Conservation (phyloP, 169 alveolate species). For the Cryptosporidium sp. region DNA sequence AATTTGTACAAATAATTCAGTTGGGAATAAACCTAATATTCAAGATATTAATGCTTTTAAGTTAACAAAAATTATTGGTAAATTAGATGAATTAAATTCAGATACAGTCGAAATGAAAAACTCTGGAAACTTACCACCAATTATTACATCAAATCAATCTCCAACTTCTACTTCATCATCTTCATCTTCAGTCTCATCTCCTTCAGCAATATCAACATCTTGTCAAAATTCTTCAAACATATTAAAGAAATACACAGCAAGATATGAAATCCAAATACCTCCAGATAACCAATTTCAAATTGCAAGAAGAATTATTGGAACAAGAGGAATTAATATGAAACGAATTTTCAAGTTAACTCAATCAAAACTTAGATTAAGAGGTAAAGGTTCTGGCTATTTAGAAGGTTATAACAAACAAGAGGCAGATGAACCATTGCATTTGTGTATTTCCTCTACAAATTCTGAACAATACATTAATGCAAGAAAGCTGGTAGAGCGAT, state of each 20-base stretch:
- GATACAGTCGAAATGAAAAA: not conserved
- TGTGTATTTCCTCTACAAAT: conserved; percentile 92
- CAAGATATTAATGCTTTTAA: conserved; percentile 19
- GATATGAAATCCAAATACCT: conserved; percentile 91
- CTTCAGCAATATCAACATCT: not conserved
- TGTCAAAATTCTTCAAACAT: not conserved
- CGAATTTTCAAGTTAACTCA: conserved; percentile 87
- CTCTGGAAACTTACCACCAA: not conserved
- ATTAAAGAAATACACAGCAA: conserved; percentile 90
- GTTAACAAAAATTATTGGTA: conserved; percentile 9
- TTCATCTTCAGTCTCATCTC: conserved; percentile 7
- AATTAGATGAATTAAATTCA: conserved; percentile 1
- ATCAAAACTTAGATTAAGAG: conserved; percentile 93
- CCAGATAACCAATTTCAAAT: conserved; percentile 93
- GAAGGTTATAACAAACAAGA: conserved; percentile 93
- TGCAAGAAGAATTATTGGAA: conserved; percentile 92
- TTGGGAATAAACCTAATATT: not conserved
- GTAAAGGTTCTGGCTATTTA: conserved; percentile 94
- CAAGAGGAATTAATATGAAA: conserved; percentile 94
- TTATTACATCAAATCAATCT: conserved; percentile 5
- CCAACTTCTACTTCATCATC: conserved; percentile 32
- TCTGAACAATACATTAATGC: conserved; percentile 89
- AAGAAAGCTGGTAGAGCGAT: conserved; percentile 87
- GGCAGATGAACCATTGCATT: conserved; percentile 92
- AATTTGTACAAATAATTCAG: conserved; percentile 4